Percentiles rank a stretch among this genome's conserved stretches.
Conservation (phyloP, 176 grass and related monocot genomes). For the Avena sativa region DNA sequence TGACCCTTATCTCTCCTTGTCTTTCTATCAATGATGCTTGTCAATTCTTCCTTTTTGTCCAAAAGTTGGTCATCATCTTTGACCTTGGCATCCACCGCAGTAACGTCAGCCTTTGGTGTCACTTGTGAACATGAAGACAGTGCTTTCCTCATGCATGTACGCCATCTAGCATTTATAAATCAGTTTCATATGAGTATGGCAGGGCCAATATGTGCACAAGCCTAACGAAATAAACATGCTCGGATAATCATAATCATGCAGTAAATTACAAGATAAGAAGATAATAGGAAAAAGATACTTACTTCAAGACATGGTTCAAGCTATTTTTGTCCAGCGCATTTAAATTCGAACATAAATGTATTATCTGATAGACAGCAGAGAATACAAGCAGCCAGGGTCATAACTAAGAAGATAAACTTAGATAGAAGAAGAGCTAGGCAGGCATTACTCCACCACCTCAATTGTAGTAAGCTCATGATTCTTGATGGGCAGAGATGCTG, state of each 20-base stretch:
- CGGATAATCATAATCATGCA: not conserved
- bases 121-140: constrained; percentile 49
- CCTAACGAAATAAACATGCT: constrained; percentile 32
- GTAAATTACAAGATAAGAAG: not conserved
- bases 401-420: not conserved
- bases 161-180: constrained; percentile 64
- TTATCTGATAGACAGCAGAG: constrained; percentile 58
- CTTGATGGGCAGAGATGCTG: constrained; percentile 71
- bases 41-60: constrained; percentile 87
- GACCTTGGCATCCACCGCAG: constrained; percentile 25
- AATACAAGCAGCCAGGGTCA: constrained; percentile 9
- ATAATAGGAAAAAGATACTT: constrained; percentile 28
- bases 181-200: constrained; percentile 13
- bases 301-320: constrained; percentile 89
- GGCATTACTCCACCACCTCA: constrained; percentile 54
- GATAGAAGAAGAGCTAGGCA: constrained; percentile 26
- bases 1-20: constrained; percentile 10
- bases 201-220: not conserved
- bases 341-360: constrained; percentile 69
- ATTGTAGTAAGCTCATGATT: constrained; percentile 89
- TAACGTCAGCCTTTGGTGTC: constrained; percentile 45
- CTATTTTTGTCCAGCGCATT: constrained; percentile 78
- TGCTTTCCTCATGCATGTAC: constrained; percentile 62
- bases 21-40: constrained; percentile 64
- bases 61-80: constrained; percentile 72